phyloP scores from a whole-genome alignment of 2,329 filamentous ascomycete species.

The Karstenula rhodostoma region DNA sequence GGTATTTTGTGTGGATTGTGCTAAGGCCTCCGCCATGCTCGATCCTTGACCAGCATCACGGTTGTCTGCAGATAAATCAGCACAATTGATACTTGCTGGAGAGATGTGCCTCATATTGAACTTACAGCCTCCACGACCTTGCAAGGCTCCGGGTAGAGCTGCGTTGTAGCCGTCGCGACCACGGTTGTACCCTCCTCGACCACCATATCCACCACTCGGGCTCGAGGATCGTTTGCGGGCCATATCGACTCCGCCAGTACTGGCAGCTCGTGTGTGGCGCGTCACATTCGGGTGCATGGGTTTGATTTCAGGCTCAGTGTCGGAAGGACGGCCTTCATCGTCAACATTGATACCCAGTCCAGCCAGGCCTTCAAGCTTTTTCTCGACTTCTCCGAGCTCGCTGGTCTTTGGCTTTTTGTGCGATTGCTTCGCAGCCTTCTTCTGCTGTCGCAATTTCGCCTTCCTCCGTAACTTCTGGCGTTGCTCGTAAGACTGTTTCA shows the following conservation, averaged over 20 bases:
- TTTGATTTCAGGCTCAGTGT: constrained; percentile 39
- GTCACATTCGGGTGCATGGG: constrained; percentile 38
- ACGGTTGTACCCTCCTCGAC: constrained; percentile 44
- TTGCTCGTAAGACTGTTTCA: constrained; percentile 50
- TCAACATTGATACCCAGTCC: constrained; percentile 47
- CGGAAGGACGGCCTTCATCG: constrained; percentile 38
- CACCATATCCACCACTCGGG: constrained; percentile 40
- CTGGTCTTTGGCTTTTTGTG: constrained; percentile 30
- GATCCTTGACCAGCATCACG: constrained; percentile 28
- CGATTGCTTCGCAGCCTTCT: constrained; percentile 45
- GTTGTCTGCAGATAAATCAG: constrained; percentile 19
- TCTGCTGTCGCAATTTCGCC: constrained; percentile 48
- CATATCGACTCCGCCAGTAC: constrained; percentile 33
- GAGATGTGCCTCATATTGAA: not conserved
- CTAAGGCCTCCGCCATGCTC: constrained; percentile 31
- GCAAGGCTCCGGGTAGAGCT: constrained; percentile 35
- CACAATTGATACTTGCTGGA: not conserved
- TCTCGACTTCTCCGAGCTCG: constrained; percentile 39
- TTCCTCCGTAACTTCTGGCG: constrained; percentile 48
- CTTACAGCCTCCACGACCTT: constrained; percentile 40
- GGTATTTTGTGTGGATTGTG: constrained; percentile 29
- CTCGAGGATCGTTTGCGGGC: constrained; percentile 40
- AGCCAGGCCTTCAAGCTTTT: constrained; percentile 37
- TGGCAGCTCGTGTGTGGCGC: constrained; percentile 40
- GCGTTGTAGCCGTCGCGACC: constrained; percentile 49